Base-by-base conservation (phyloP, 2,329 filamentous ascomycete genomes). In the Lecanosticta acicola region DNA sequence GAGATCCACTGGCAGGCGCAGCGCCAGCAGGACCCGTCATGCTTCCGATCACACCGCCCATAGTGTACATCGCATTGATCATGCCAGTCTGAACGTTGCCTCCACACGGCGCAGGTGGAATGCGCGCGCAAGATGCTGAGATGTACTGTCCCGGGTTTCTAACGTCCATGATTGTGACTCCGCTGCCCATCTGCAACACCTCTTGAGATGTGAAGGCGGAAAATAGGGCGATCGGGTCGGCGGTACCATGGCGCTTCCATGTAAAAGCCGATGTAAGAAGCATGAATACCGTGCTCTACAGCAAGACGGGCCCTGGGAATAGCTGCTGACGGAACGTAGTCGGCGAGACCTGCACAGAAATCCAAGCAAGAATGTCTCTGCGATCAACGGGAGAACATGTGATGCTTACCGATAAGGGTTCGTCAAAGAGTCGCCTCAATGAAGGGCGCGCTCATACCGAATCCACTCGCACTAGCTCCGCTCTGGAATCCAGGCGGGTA, bases 201-300 rank as follows among this genome's bases (percentile, higher is more conserved):
- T 17, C 14, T 17, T 17, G 7, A 17, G 35, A 17, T 14, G 35
- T 38, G 35, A 38, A 38, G 35, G 35, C 35, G 5, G 35, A 17
- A 14, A 17, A 18, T 3, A 38, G 35, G 5, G 17, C 9, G 3
- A 19, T 38, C 14, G n/a, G 11, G 35, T 38, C 19, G 35, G 35
- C 35, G 17, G 35, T 38, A 38, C 5, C 14, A 17, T 5, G 35
- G 17, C 9, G 35, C 9, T 10, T 18, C 17, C 35, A 38, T 38
- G 7, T 17, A 19, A 13, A 10, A 17, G n/a, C 35, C n/a, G 35
- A 38, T 14, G 35, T 18, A 38, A 7, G 35, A 38, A 17, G n/a
- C 35, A 17, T 38, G 35, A 13, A 38, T 38, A 10, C 35, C 35
- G 17, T 38, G 35, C 17, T 38, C 35, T n/a, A 17, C 35, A 17